Evolutionary conservation across 306 rosid genomes (phyloP).

Genomic region (Sicyos baderoa): DNA sequence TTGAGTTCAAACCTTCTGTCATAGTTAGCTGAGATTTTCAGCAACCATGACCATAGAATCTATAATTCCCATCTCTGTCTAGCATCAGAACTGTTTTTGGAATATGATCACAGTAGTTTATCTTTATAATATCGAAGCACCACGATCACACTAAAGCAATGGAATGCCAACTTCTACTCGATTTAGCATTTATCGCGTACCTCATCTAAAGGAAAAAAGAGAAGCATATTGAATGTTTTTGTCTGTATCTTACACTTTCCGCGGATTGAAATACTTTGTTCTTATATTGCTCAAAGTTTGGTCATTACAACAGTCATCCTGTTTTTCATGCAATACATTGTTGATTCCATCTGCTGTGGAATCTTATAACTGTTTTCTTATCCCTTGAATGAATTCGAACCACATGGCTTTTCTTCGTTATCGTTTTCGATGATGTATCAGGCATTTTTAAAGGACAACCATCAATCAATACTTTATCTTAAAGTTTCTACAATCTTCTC

Average conservation of each 20-base stretch:
- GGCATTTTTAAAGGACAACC: background rate
- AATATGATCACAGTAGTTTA: background rate
- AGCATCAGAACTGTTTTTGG: background rate
- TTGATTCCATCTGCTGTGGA: background rate
- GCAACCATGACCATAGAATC: background rate
- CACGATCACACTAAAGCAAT: background rate
- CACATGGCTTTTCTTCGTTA: too few species aligned
- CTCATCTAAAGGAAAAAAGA: background rate
- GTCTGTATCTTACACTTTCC: too few species aligned
- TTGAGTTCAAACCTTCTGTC: conserved; percentile 2
- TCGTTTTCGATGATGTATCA: background rate
- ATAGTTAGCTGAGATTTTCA: background rate
- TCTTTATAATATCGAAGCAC: background rate
- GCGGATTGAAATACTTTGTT: background rate
- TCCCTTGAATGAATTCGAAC: too few species aligned
- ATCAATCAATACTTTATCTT: background rate
- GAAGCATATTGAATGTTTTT: background rate
- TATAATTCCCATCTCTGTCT: background rate
- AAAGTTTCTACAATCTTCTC: background rate
- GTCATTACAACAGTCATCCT: background rate
- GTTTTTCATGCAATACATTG: background rate
- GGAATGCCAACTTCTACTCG: background rate
- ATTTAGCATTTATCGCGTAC: background rate
- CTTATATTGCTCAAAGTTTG: background rate
- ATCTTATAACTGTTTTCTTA: too few species aligned